Evolutionary conservation across 345 rosid species (phyloP), one percentile per base, ranked within the genome.

Genomic region (Linum usitatissimum): DNA sequence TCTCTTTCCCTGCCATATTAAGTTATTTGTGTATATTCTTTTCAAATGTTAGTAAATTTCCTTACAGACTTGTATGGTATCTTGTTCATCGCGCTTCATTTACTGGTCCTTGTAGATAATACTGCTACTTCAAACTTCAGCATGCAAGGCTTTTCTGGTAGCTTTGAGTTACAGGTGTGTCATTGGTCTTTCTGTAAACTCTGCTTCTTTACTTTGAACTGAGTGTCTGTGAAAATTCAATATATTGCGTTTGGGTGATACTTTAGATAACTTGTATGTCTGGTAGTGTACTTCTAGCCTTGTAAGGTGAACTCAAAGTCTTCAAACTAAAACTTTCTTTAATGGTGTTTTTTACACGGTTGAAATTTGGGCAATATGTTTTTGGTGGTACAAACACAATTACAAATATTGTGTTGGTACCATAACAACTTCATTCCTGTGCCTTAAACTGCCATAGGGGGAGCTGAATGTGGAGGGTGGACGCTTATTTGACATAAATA

Each of bases 401-500:
- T 28, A 55, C 14, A 0, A 19, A 20, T 55, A 55, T 55, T 28
- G 14, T 55, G 6, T 18, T 6, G 45, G 9, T 31, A 21, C 21
- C 34, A 17, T 67, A 6, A 28, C 13, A 54, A 18, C 4, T 51
- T 49, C 21, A 45, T 14, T 8, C 7, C 23, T 6, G 13, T 30
- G 17, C 6, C 36, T 61, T 57, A 57, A 17, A 61, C 66, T 20
- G 19, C 59, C 55, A 39, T 61, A 91, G 96, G 72, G 69, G 5
- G 86, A 80, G 63, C 63, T 81, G 73, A 68, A 10, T 53, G 75
- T 85, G 59, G 84, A 71, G 67, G 98, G 95, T 68, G 95, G 87
- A 48, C 89, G 96, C 57, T 60, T 92, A 73, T 88, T 92, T 79
- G 98, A 88, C 69, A 68, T 84, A 57, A 84, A 82, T 69, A 78